phyloP scores from a whole-genome alignment of 345 rosid species.

The Bretschneidera sinensis region DNA sequence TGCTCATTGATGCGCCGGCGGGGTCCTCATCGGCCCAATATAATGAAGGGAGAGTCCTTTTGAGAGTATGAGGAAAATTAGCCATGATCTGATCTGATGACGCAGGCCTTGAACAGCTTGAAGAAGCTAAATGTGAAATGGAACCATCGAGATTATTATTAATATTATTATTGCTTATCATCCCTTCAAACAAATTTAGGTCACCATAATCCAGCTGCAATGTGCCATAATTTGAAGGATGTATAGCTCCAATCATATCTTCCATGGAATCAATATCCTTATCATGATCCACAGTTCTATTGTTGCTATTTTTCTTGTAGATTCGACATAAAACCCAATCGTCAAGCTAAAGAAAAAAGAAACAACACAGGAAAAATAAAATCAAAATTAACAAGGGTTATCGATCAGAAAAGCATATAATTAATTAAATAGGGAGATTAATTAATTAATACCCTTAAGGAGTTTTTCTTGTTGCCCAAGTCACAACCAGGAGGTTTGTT shows the following conservation, averaged over 20 bases:
- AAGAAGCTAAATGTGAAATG: conserved; percentile 25
- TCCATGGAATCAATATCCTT: conserved; percentile 54
- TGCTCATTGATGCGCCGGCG: conserved; percentile 36
- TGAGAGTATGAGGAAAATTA: too few relatives aligned
- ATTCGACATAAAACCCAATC: conserved; percentile 97
- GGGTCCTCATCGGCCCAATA: conserved; percentile 52
- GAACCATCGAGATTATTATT: conserved; percentile 14
- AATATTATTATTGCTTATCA: conserved; percentile 27
- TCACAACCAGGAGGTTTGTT: conserved; percentile 63
- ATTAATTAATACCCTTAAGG: conserved; percentile 60
- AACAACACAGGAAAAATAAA: neutral
- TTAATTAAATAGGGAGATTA: conserved; percentile 5
- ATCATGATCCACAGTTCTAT: conserved; percentile 48
- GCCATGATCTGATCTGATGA: too few relatives aligned
- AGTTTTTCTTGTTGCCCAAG: conserved; percentile 70
- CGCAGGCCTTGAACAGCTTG: conserved; percentile 43
- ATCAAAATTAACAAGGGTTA: neutral
- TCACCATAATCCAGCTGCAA: conserved; percentile 41
- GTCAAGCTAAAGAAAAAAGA: conserved; percentile 55
- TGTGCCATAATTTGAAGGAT: conserved; percentile 37
- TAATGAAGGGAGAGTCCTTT: conserved; percentile 54
- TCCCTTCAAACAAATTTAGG: conserved; percentile 39
- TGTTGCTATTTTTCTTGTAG: conserved; percentile 65
- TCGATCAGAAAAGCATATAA: neutral
- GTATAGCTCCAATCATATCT: conserved; percentile 47